Evolutionary conservation across 2,329 filamentous ascomycete species (phyloP).

Genomic region (Orbilia ellipsospora): DNA sequence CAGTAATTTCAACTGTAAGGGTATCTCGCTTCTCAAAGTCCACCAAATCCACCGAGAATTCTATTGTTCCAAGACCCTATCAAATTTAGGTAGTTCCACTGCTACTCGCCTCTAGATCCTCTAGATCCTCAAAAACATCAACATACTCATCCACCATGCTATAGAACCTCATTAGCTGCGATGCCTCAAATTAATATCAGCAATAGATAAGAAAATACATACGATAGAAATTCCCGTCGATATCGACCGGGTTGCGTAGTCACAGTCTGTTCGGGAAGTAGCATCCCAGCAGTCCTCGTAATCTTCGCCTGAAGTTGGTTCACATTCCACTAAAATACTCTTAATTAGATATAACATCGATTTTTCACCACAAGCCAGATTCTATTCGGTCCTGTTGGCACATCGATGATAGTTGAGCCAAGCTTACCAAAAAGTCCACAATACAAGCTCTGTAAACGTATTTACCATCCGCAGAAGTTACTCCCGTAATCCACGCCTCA

Average conservation of each 20-base stretch:
- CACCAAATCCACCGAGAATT: too few relatives aligned
- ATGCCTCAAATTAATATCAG: background rate
- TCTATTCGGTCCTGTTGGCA: too few relatives aligned
- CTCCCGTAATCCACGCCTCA: constrained; percentile 56
- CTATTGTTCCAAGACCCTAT: too few relatives aligned
- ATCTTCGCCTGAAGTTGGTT: constrained; percentile 57
- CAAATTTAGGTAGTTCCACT: background rate
- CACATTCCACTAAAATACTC: constrained; percentile 56
- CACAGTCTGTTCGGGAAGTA: constrained; percentile 59
- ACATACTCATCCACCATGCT: constrained; percentile 59
- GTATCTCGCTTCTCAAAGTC: too few relatives aligned
- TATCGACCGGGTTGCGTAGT: constrained; percentile 58
- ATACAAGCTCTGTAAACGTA: constrained; percentile 58
- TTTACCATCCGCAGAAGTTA: constrained; percentile 58
- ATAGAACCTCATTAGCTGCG: background rate
- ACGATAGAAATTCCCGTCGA: constrained; percentile 58
- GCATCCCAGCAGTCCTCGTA: constrained; percentile 56
- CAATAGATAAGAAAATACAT: constrained; percentile 10
- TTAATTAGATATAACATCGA: too few relatives aligned
- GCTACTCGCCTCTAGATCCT: background rate
- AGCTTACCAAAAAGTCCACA: constrained; percentile 57
- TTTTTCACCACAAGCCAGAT: too few relatives aligned
- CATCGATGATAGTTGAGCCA: background rate
- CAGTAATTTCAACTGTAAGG: too few relatives aligned
- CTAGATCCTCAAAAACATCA: constrained; percentile 53